Percentiles rank a stretch among this genome's conserved stretches.
phyloP scores from a whole-genome alignment of 768 basidiomycete genomes.

The Rhodocollybia butyracea region DNA sequence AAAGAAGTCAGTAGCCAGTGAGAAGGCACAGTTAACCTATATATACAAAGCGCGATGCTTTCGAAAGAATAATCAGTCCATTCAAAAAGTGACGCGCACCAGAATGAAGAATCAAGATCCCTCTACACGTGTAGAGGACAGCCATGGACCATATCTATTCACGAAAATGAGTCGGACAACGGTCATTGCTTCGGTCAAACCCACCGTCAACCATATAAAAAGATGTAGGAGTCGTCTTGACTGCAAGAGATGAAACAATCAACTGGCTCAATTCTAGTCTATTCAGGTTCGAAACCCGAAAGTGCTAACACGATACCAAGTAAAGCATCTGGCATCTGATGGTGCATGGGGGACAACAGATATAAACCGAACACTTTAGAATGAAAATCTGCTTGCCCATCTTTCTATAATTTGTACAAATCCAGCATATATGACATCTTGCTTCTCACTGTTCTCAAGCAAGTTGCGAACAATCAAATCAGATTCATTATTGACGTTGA shows the following conservation, averaged over 20 bases:
- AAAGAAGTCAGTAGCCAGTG: neutral
- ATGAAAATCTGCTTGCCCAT: neutral
- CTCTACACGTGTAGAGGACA: slow-evolving; percentile 9
- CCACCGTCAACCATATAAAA: neutral
- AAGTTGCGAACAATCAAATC: slow-evolving; percentile 5
- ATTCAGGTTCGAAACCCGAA: slow-evolving; percentile 1
- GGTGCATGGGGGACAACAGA: neutral
- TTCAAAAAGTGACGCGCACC: slow-evolving; percentile 7
- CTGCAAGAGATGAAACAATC: slow-evolving; percentile 6
- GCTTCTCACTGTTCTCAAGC: no score
- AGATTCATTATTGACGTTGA: slow-evolving; percentile 3
- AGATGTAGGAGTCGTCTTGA: slow-evolving; percentile 6
- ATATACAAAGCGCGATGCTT: neutral
- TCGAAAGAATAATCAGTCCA: neutral
- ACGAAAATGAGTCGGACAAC: neutral
- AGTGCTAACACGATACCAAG: neutral
- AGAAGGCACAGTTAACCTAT: neutral
- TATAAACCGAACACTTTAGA: no score
- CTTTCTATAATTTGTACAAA: neutral
- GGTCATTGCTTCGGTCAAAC: neutral
- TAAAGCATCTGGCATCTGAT: no score
- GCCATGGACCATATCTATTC: slow-evolving; percentile 1
- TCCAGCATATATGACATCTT: no score
- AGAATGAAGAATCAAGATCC: slow-evolving; percentile 7
- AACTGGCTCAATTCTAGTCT: slow-evolving; percentile 1